Evolutionary conservation across 2,329 filamentous ascomycete genomes (phyloP).

Genomic region (Helotiales sp.): DNA sequence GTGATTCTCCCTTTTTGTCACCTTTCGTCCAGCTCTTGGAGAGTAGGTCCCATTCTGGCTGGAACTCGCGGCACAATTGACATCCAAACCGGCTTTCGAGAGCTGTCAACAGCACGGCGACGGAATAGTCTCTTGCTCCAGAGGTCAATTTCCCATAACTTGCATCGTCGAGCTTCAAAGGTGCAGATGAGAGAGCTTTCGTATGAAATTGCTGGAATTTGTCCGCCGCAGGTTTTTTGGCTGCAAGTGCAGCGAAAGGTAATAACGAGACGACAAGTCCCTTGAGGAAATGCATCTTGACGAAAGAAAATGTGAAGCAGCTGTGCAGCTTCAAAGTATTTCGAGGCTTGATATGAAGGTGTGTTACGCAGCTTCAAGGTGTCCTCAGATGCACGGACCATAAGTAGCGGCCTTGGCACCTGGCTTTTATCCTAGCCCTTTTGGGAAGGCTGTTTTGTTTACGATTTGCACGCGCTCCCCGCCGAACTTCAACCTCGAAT

Average conservation of each 20-base stretch:
- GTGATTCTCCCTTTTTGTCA: slow-evolving; percentile 71
- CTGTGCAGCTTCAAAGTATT: slow-evolving; percentile 1
- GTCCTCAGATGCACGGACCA: not conserved
- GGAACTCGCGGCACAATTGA: slow-evolving; percentile 83
- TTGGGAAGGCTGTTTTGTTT: slow-evolving; percentile 4
- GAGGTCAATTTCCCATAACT: slow-evolving; percentile 75
- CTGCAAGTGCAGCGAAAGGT: slow-evolving; percentile 58
- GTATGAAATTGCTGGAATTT: slow-evolving; percentile 71
- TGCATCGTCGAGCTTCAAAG: slow-evolving; percentile 76
- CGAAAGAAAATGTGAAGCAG: slow-evolving; percentile 12
- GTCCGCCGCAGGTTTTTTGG: slow-evolving; percentile 63
- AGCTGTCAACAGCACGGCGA: slow-evolving; percentile 83
- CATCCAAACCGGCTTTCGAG: slow-evolving; percentile 82
- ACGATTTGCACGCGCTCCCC: not conserved
- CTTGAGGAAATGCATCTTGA: slow-evolving; percentile 68
- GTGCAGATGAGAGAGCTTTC: slow-evolving; percentile 63
- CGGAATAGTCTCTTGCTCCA: slow-evolving; percentile 78
- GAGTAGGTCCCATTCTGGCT: slow-evolving; percentile 90
- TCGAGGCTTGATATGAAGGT: slow-evolving; percentile 3
- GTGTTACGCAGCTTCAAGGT: slow-evolving; percentile 2
- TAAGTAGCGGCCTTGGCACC: not conserved
- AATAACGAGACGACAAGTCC: slow-evolving; percentile 64
- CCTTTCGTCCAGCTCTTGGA: slow-evolving; percentile 84
- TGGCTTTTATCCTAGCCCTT: not conserved
- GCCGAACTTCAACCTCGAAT: not conserved